These are phyloP conservation scores for Vickermania spadyakhi DNA, from an alignment of 208 protist genomes.

Conservation along the genomic window DNA sequence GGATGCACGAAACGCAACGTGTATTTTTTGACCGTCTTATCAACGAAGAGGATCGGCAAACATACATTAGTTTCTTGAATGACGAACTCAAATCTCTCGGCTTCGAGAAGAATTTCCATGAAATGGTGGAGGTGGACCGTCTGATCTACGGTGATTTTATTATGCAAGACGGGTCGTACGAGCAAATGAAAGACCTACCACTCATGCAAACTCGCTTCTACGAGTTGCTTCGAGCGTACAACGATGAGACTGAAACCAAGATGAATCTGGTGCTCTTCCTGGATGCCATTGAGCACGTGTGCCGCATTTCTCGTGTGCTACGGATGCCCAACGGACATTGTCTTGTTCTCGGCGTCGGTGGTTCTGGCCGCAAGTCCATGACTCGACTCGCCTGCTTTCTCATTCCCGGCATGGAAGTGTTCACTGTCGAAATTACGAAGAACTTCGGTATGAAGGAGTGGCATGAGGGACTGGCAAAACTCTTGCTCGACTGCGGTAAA, in stretches of 20 bases:
- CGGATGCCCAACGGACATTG: conserved; percentile 92
- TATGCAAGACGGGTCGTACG: conserved; percentile 68
- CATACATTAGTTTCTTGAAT: conserved; percentile 69
- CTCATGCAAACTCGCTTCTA: conserved; percentile 59
- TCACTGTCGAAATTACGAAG: conserved; percentile 96
- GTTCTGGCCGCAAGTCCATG: conserved; percentile 94
- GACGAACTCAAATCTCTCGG: conserved; percentile 56
- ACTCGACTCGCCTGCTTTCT: conserved; percentile 93
- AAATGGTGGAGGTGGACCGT: conserved; percentile 54
- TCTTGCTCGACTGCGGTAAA: conserved; percentile 92
- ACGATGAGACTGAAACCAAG: conserved; percentile 85
- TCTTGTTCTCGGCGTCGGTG: conserved; percentile 96
- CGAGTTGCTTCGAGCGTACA: conserved; percentile 89
- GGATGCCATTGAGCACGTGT: conserved; percentile 95
- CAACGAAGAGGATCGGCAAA: conserved; percentile 72
- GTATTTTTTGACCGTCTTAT: conserved; percentile 95
- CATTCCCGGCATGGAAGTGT: conserved; percentile 89
- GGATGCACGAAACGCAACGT: conserved; percentile 94
- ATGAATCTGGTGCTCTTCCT: conserved; percentile 96
- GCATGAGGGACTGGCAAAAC: conserved; percentile 90
- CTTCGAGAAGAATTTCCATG: conserved; percentile 42
- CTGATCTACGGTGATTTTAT: conserved; percentile 94
- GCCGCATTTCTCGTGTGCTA: conserved; percentile 93
- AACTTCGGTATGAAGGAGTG: conserved; percentile 95
- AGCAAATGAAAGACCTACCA: conserved; percentile 86